Evolutionary conservation across 73 alveolate species (phyloP), one percentile per base, ranked within the genome.

Genomic region (Paraurostyla sp.): DNA sequence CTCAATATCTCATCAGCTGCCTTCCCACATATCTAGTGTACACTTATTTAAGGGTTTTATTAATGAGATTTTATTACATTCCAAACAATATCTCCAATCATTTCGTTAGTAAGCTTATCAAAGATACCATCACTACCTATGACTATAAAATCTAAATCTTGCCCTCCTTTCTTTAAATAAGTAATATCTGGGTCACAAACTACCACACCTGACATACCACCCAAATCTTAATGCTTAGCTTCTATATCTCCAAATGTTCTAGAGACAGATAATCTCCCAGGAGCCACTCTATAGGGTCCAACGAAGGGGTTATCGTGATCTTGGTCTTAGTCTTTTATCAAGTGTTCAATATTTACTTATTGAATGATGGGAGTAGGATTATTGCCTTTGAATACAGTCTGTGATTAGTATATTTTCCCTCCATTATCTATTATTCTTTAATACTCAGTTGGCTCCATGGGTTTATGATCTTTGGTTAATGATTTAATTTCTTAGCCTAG

Each of bases 171-270:
- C 41, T 36, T 38, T 32, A 52, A 71, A 52, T 57, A 85, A 50
- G 68, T 63, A 0, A 97, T 78, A 63, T 97, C 99, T 29, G 99
- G 99, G 63, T 88, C 94, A 23, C 98, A 80, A 16, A 96, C 92
- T n/a, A 96, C 91, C 1, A 96, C 99, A 29, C 92, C 94, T 45
- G 88, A 80, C 73, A 90, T 91, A 15, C 99, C 99, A 0, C 99
- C 99, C 36, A 85, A 91, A 25, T 80, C 86, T 30, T 92, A 76
- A 49, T 85, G 73, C 89, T 96, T 96, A 13, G 98, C 98, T 42
- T 92, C 97, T 9, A 96, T 85, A 73, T 96, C 99, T 18, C 99
- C 99, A 22, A 96, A 88, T 0, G 98, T 93, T 56, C 99, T 56
- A 25, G 96, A 89, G 68, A 90, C 86, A 30, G 96, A 94, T 51